These are phyloP conservation scores for Peziza echinospora DNA, from an alignment of 495 filamentous ascomycete genomes.

Conservation along the genomic window DNA sequence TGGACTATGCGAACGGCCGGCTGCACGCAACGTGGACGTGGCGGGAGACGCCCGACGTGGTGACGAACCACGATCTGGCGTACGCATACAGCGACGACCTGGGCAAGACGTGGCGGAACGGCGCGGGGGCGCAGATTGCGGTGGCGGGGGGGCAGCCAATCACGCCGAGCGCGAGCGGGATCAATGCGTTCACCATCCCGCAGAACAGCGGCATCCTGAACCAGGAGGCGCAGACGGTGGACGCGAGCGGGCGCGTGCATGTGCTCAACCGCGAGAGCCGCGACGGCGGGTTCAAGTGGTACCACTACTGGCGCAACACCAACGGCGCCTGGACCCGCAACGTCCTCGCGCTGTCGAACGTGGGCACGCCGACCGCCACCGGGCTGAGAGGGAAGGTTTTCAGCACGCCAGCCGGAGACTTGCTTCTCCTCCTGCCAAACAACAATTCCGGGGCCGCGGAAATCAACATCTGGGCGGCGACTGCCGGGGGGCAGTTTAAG, in stretches of 20 bases:
- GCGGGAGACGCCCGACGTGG: constrained; percentile 21
- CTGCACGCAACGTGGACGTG: constrained; percentile 30
- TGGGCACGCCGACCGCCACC: constrained; percentile 7
- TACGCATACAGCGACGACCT: constrained; percentile 25
- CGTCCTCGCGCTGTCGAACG: constrained; percentile 6
- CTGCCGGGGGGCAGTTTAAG: constrained; percentile 5
- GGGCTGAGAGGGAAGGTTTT: constrained; percentile 11
- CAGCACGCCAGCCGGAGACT: constrained; percentile 3
- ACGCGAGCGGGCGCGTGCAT: constrained; percentile 25
- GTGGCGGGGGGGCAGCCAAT: constrained; percentile 20
- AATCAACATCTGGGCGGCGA: constrained; percentile 3
- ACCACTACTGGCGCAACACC: constrained; percentile 26
- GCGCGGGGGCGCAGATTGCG: constrained; percentile 19
- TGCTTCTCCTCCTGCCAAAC: constrained; percentile 9
- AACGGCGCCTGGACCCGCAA: constrained; percentile 14
- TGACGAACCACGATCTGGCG: constrained; percentile 28
- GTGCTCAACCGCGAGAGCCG: constrained; percentile 25
- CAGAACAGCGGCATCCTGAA: constrained; percentile 25
- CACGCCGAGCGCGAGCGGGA: constrained; percentile 19
- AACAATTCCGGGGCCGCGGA: constrained; percentile 4
- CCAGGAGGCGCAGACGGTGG: constrained; percentile 29
- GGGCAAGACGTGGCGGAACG: constrained; percentile 24
- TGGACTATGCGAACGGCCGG: constrained; percentile 17
- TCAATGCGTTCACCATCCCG: constrained; percentile 23
- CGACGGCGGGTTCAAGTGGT: constrained; percentile 22